These are phyloP conservation scores for Croton laevigatus DNA, from an alignment of 441 rosid genomes.

Conservation along the genomic window DNA sequence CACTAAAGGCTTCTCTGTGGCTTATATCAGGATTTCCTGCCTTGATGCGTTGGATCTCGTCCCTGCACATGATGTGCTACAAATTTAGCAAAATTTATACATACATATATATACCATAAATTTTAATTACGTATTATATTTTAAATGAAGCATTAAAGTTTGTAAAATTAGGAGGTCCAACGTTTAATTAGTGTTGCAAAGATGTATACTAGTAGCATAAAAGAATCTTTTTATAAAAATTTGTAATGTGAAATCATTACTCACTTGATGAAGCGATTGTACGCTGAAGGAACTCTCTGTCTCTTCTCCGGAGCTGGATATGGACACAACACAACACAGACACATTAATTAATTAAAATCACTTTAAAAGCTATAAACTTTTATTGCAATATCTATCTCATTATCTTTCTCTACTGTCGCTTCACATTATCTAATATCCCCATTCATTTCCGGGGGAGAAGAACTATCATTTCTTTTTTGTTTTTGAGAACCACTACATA, in stretches of 20 bases:
- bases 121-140: too few relatives aligned
- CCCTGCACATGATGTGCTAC: conserved; percentile 46
- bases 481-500: too few relatives aligned
- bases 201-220: neutral
- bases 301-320: conserved; percentile 93
- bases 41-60: conserved; percentile 98
- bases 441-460: conserved; percentile 10
- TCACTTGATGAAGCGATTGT: conserved; percentile 95
- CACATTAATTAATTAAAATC: conserved; percentile 21
- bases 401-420: conserved; percentile 25
- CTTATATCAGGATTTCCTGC: conserved; percentile 98
- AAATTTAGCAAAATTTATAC: conserved; percentile 9
- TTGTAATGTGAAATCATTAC: conserved; percentile 16
- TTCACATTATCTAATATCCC: conserved; percentile 22
- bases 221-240: neutral
- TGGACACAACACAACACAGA: conserved; percentile 21
- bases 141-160: too few relatives aligned
- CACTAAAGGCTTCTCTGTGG: conserved; percentile 98
- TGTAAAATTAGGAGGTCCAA: too few relatives aligned
- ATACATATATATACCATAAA: neutral
- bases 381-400: neutral
- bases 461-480: neutral
- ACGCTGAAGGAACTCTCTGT: conserved; percentile 95
- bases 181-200: too few relatives aligned
- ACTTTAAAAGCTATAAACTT: conserved; percentile 10